A percentile compares a stretch with the other conserved stretches of the same genome.
These are phyloP conservation scores for Boletus vinaceobasis DNA, from an alignment of 768 basidiomycete species.

Conservation along the genomic window DNA sequence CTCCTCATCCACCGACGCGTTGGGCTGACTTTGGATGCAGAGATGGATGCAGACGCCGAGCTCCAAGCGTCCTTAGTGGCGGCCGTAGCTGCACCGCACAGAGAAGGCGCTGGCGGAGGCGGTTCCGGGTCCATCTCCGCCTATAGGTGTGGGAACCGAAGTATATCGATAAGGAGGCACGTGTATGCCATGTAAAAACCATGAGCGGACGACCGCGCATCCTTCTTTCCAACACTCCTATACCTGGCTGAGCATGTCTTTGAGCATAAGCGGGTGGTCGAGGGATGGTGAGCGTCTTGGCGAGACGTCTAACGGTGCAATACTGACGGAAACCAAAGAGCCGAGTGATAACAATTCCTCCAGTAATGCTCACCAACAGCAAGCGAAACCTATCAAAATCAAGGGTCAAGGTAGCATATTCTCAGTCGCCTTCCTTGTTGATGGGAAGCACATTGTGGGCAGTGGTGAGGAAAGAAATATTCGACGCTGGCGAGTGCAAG, in stretches of 20 bases:
- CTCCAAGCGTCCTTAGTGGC: too few relatives aligned
- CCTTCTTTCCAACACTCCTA: not conserved
- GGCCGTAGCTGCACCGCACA: too few relatives aligned
- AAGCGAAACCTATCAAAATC: not conserved
- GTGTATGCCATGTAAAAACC: not conserved
- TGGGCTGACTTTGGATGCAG: slow-evolving; percentile 8
- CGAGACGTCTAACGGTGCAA: not conserved
- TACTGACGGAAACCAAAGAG: not conserved
- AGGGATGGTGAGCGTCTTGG: not conserved
- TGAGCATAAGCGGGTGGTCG: not conserved
- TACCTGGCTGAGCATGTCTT: not conserved
- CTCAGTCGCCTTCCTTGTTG: not conserved
- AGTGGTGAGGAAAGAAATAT: not conserved
- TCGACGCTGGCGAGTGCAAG: not conserved
- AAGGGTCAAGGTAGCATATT: not conserved
- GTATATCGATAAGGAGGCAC: not conserved
- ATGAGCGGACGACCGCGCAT: not conserved
- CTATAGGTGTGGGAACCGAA: not conserved
- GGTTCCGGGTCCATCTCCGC: slow-evolving; percentile 19
- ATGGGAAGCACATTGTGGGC: not conserved
- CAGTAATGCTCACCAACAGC: not conserved
- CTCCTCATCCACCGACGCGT: slow-evolving; percentile 8
- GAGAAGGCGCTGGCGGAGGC: slow-evolving; percentile 14
- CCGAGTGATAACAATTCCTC: not conserved
- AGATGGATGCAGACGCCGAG: not conserved